Evolutionary conservation across 345 rosid genomes (phyloP), one percentile per base, ranked within the genome.

Genomic region (Citrus reticulata): DNA sequence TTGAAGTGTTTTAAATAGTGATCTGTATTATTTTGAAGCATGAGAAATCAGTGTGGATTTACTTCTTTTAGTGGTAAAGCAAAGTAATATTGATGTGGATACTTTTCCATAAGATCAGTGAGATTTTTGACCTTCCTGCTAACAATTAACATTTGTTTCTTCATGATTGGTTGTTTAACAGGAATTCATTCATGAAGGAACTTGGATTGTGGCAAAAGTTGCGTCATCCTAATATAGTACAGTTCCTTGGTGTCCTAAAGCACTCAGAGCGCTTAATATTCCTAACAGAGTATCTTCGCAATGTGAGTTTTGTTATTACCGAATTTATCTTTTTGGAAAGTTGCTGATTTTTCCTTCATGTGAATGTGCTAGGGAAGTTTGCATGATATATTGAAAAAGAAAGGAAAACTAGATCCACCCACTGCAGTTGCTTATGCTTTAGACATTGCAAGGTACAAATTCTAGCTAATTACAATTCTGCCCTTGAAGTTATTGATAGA

Each of bases 211-310:
- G 92, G 94, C 90, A 91, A 75, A 86, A 63, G 86, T 77, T 91
- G 81, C 88, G 91, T 70, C 94, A 89, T 78, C 94, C 94, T 34
- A 91, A 91, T 79, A 91, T 91, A 60, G 92, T 89, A 77, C 92
- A 91, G 83, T 91, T 90, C 87, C 89, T 91, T 59, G 94, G 94
- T 60, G 92, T 89, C 74, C 77, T 91, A 29, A 91, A 87, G 85
- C 84, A 83, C 74, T 77, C 88, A 35, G 89, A 86, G 61, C 91
- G 89, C 37, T 83, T 89, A 74, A 86, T 91, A 77, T 91, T 91
- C 80, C 88, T 91, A 22, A 87, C 90, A 0, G 94, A 91, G 81
- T 91, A 88, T 82, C 92, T 91, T 46, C 70, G 87, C 80, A 84
- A 91, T 77, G 94, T 91, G 79, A 82, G 90, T 84, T 60, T 79